phyloP scores from a whole-genome alignment of 768 basidiomycete species.

The Kwoniella shandongensis region DNA sequence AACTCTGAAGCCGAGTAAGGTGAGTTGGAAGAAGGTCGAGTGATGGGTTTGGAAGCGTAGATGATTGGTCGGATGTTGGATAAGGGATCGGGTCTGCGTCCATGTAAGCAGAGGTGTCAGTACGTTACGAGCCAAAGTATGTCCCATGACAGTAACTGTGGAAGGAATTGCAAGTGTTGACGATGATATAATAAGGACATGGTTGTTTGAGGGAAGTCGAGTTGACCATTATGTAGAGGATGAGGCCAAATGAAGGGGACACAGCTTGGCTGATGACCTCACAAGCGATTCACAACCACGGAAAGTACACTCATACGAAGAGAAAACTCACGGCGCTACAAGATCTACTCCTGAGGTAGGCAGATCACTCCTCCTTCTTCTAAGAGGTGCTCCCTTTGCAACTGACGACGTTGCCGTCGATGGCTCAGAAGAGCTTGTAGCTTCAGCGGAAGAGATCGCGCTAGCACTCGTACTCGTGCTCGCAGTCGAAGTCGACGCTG shows the following conservation, averaged over 20 bases:
- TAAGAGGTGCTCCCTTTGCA: neutral
- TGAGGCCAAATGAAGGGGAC: too few species aligned
- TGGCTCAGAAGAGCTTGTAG: neutral
- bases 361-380: slow-evolving; percentile 1
- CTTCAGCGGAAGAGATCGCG: neutral
- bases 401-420: neutral
- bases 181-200: too few species aligned
- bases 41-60: slow-evolving; percentile 35
- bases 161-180: too few species aligned
- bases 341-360: slow-evolving; percentile 32
- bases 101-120: too few species aligned
- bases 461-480: neutral
- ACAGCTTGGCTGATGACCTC: too few species aligned
- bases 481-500: slow-evolving; percentile 8
- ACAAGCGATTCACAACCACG: too few species aligned
- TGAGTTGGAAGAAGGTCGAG: slow-evolving; percentile 25
- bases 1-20: slow-evolving; percentile 32
- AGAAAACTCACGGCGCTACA: slow-evolving; percentile 42
- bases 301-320: too few species aligned
- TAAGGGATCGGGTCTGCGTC: slow-evolving; percentile 44
- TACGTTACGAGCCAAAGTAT: too few species aligned
- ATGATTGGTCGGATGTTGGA: slow-evolving; percentile 49
- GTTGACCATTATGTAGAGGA: too few species aligned
- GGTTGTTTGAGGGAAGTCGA: too few species aligned
- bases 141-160: too few species aligned